phyloP scores from a whole-genome alignment of 2,329 filamentous ascomycete species.

The Podosphaera leucotricha region DNA sequence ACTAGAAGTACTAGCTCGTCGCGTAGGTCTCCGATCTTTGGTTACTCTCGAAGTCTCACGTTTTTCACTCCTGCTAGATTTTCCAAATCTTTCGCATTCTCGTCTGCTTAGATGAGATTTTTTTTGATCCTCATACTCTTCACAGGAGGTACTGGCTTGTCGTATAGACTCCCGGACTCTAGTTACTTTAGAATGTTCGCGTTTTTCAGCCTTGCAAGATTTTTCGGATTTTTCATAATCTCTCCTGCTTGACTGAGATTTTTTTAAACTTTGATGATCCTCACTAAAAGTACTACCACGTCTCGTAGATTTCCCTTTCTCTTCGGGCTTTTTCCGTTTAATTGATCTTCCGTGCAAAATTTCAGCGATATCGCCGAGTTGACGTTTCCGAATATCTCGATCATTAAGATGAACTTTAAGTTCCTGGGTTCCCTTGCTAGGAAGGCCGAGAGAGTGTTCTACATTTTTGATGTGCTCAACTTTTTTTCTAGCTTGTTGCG shows the following conservation, averaged over 20 bases:
- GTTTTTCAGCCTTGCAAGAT: too few species aligned
- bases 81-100: too few species aligned
- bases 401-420: constrained; percentile 19
- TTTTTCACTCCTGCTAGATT: too few species aligned
- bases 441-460: neutral
- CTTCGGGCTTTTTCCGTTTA: constrained; percentile 10
- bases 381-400: constrained; percentile 29
- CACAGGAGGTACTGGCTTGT: too few species aligned
- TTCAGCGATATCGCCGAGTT: constrained; percentile 36
- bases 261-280: constrained; percentile 4
- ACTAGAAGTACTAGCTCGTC: constrained; percentile 5
- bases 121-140: too few species aligned
- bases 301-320: neutral
- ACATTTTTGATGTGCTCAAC: neutral
- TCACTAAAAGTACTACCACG: constrained; percentile 6
- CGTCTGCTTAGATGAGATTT: too few species aligned
- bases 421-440: neutral
- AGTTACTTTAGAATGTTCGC: too few species aligned
- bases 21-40: neutral
- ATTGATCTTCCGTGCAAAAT: constrained; percentile 23
- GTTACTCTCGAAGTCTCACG: neutral
- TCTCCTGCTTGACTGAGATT: constrained; percentile 1
- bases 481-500: constrained; percentile 1
- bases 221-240: too few species aligned
- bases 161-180: too few species aligned